phyloP scores from a whole-genome alignment of 2,329 filamentous ascomycete genomes.

The Microthyrium microscopicum region DNA sequence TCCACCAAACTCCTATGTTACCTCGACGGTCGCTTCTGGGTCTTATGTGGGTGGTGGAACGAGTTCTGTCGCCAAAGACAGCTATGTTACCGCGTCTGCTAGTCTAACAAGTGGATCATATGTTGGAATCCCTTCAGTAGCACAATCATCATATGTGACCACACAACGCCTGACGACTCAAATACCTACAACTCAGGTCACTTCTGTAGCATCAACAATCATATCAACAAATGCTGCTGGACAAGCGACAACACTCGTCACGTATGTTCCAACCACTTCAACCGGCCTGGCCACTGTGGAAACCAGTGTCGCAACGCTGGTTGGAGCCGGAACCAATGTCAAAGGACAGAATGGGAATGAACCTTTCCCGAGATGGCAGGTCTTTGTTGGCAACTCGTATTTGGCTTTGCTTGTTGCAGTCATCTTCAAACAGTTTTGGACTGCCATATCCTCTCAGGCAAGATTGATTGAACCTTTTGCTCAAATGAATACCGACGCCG shows the following conservation, averaged over 20 bases:
- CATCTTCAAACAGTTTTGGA: constrained; percentile 6
- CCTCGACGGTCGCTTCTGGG: too few species aligned
- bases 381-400: constrained; percentile 6
- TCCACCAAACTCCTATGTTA: too few species aligned
- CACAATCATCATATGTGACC: not conserved
- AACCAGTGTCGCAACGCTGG: not conserved
- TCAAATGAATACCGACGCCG: constrained; percentile 1
- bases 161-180: not conserved
- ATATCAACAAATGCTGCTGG: constrained; percentile 1
- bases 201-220: not conserved
- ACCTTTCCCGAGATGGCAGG: constrained; percentile 2
- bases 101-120: not conserved
- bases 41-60: too few species aligned
- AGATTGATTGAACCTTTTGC: constrained; percentile 7
- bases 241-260: constrained; percentile 1
- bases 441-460: constrained; percentile 3
- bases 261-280: not conserved
- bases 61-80: not conserved
- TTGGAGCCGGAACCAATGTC: not conserved
- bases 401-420: constrained; percentile 6
- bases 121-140: not conserved
- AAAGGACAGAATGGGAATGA: not conserved
- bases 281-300: too few species aligned
- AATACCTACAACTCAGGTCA: not conserved
- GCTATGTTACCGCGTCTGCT: not conserved